These are phyloP conservation scores for Actinidia arguta DNA, from an alignment of 179 eudicot species.

Conservation along the genomic window DNA sequence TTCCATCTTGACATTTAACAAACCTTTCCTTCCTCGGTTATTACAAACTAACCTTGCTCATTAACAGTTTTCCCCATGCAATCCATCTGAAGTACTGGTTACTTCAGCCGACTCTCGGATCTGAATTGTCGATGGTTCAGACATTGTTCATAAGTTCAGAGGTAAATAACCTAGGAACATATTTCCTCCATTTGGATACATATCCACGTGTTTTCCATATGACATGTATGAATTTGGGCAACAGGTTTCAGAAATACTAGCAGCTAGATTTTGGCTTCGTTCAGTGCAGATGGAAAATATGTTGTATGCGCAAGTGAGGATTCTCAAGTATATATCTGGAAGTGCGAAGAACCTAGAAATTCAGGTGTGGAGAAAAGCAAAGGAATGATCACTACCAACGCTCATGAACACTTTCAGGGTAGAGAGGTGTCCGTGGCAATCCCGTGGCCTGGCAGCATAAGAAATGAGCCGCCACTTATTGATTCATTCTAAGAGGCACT, in stretches of 20 bases:
- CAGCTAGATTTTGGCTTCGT: constrained; percentile 86
- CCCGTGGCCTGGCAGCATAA: constrained; percentile 82
- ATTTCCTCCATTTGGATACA: not conserved
- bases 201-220: not conserved
- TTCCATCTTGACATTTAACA: not conserved
- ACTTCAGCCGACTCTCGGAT: constrained; percentile 92
- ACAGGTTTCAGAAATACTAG: constrained; percentile 82
- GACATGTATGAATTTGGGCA: not conserved
- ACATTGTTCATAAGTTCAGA: constrained; percentile 68
- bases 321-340: constrained; percentile 89
- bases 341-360: constrained; percentile 55
- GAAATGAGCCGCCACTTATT: constrained; percentile 58
- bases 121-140: constrained; percentile 69
- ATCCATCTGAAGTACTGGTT: constrained; percentile 81
- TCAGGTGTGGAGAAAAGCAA: constrained; percentile 44
- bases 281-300: constrained; percentile 72
- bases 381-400: constrained; percentile 33
- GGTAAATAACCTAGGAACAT: constrained; percentile 38
- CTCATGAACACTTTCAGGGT: constrained; percentile 79
- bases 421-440: constrained; percentile 83
- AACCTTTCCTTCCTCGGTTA: too few relatives aligned
- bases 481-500: constrained; percentile 62
- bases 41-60: constrained; percentile 11
- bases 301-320: constrained; percentile 89
- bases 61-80: constrained; percentile 66